Percentiles rank a stretch among this genome's conserved stretches.
Conservation (phyloP, 306 rosid species). For the Carpinus fangiana region DNA sequence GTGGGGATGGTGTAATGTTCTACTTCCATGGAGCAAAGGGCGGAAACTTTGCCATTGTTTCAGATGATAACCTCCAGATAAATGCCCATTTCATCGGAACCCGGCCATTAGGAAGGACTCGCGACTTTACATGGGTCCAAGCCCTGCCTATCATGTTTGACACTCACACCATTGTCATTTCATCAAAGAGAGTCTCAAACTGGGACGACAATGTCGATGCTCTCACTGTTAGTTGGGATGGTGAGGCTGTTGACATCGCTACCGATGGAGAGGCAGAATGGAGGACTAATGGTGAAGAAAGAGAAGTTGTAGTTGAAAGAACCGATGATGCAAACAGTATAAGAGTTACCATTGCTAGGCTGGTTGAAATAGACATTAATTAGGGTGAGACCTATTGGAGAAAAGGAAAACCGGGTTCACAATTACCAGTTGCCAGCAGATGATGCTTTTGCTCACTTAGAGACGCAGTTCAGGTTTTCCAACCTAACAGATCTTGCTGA, state of each 20-base stretch:
- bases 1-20: constrained; percentile 84
- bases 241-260: constrained; percentile 38
- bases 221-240: constrained; percentile 65
- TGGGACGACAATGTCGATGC: constrained; percentile 64
- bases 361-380: constrained; percentile 62
- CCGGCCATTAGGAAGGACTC: constrained; percentile 70
- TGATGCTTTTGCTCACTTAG: constrained; percentile 75
- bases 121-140: constrained; percentile 86
- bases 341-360: constrained; percentile 56
- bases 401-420: constrained; percentile 65
- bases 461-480: constrained; percentile 63
- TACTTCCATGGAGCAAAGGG: constrained; percentile 82
- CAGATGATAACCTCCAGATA: constrained; percentile 62
- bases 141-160: constrained; percentile 69
- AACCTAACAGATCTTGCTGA: constrained; percentile 53
- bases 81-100: constrained; percentile 78
- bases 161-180: constrained; percentile 60
- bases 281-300: constrained; percentile 43
- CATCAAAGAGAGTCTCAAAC: constrained; percentile 59
- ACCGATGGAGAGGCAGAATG: constrained; percentile 61
- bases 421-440: constrained; percentile 60
- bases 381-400: constrained; percentile 61
- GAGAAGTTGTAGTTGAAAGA: constrained; percentile 67
- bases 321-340: constrained; percentile 59
- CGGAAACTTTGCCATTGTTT: constrained; percentile 66